Evolutionary conservation across 2,329 filamentous ascomycete species (phyloP).

Genomic region (Fusarium secorum): DNA sequence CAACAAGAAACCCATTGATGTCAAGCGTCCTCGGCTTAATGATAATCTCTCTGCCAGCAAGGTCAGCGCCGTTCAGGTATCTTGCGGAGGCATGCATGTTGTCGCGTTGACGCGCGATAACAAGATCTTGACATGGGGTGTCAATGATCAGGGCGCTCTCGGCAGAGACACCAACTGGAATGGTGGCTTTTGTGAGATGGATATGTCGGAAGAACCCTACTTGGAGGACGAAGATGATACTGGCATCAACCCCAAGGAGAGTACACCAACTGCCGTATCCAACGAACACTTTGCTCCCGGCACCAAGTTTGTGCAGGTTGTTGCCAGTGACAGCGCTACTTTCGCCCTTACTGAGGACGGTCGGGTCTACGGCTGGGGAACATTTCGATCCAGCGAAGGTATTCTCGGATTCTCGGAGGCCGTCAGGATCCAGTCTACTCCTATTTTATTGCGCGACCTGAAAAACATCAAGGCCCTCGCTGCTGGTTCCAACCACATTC

Average conservation of each 20-base stretch:
- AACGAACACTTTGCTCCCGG: conserved; percentile 66
- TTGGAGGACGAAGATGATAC: conserved; percentile 66
- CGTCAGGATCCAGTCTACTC: conserved; percentile 59
- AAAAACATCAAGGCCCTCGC: conserved; percentile 71
- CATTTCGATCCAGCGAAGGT: conserved; percentile 73
- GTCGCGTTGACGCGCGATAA: conserved; percentile 80
- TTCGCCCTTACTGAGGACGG: conserved; percentile 80
- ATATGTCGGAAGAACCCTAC: conserved; percentile 61
- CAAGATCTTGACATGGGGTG: conserved; percentile 85
- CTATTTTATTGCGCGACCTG: conserved; percentile 65
- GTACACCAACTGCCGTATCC: conserved; percentile 69
- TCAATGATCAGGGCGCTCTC: conserved; percentile 84
- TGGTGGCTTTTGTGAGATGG: conserved; percentile 66
- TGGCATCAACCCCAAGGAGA: conserved; percentile 74
- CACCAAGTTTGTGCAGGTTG: conserved; percentile 69
- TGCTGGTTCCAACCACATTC: conserved; percentile 74
- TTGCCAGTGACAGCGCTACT: conserved; percentile 76
- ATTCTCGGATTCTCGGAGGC: conserved; percentile 69
- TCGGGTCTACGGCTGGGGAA: conserved; percentile 83
- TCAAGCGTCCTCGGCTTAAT: conserved; percentile 85
- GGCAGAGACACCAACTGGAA: conserved; percentile 77
- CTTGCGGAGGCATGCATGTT: conserved; percentile 83
- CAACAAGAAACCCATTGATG: conserved; percentile 70
- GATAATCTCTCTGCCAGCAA: conserved; percentile 68
- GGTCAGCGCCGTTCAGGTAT: conserved; percentile 77